Evolutionary conservation across 805 yeast genomes (phyloP).

Genomic region (Vanderwaltozyma tropicalis): DNA sequence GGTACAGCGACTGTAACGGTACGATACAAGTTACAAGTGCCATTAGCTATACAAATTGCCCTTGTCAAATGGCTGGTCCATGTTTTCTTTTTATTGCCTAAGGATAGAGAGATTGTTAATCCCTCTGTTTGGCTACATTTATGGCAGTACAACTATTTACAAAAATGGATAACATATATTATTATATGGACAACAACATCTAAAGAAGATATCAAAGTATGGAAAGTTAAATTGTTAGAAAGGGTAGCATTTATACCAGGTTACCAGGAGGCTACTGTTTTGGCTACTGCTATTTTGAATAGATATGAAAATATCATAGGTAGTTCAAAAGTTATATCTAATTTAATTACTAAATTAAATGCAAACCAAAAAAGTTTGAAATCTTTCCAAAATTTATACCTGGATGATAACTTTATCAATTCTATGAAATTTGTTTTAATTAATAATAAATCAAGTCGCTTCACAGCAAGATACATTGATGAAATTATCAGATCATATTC

Average conservation of each 20-base stretch:
- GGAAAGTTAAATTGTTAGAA: constrained; percentile 21
- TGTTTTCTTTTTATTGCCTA: constrained; percentile 19
- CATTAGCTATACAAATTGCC: constrained; percentile 19
- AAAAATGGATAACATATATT: constrained; percentile 27
- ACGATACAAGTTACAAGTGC: constrained; percentile 11
- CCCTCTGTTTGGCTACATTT: constrained; percentile 26
- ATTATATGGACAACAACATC: constrained; percentile 26
- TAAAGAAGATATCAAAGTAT: constrained; percentile 20
- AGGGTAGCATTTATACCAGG: constrained; percentile 15
- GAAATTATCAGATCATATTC: constrained; percentile 1
- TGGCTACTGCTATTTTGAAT: constrained; percentile 15
- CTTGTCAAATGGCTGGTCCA: constrained; percentile 30
- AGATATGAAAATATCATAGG: constrained; percentile 12
- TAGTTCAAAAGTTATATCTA: constrained; percentile 7
- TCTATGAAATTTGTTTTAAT: neutral
- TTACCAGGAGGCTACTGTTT: constrained; percentile 13
- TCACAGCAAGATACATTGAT: constrained; percentile 3
- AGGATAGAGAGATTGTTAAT: constrained; percentile 8
- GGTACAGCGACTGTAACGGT: constrained; percentile 22
- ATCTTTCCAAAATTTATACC: constrained; percentile 8
- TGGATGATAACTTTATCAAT: constrained; percentile 3
- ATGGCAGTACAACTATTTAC: constrained; percentile 29
- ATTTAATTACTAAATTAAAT: constrained; percentile 7
- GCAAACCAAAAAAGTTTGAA: constrained; percentile 12
- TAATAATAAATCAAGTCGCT: constrained; percentile 3